Percentiles rank a stretch among this genome's conserved stretches.
These are phyloP conservation scores for Pharnaceum exiguum DNA, from an alignment of 148 eudicot genomes.

Conservation along the genomic window DNA sequence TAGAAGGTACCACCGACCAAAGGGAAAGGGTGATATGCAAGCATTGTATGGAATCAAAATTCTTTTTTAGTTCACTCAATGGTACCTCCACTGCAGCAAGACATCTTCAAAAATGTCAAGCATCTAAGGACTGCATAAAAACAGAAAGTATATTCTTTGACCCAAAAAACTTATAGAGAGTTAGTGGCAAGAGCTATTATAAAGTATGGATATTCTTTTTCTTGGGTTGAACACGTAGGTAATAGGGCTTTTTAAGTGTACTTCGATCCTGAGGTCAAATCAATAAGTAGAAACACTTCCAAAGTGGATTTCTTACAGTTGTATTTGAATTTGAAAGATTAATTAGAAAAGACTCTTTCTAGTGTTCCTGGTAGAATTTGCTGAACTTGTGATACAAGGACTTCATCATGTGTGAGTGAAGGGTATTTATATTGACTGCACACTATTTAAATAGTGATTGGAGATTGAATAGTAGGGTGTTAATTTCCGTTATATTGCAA, in stretches of 20 bases:
- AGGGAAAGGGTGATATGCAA: not conserved
- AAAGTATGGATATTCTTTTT: conserved; percentile 8
- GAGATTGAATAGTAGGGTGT: not conserved
- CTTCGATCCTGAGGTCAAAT: not conserved
- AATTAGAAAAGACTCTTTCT: not conserved
- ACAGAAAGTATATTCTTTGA: not conserved
- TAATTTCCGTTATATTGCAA: conserved; percentile 13
- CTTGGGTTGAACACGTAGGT: conserved; percentile 8
- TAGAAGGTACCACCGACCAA: too few relatives aligned
- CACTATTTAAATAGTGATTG: conserved; percentile 12
- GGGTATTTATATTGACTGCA: conserved; percentile 14
- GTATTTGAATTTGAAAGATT: not conserved
- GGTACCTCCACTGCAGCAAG: not conserved
- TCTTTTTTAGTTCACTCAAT: not conserved
- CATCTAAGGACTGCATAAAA: not conserved
- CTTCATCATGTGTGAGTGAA: conserved; percentile 10
- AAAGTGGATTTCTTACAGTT: not conserved
- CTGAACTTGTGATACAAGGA: conserved; percentile 21
- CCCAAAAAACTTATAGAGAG: not conserved
- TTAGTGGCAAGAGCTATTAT: conserved; percentile 5
- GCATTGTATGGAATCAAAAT: not conserved
- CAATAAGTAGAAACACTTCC: not conserved
- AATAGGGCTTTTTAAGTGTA: conserved; percentile 6
- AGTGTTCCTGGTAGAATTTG: conserved; percentile 8
- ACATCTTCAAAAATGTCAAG: not conserved